A percentile compares a stretch with the other conserved stretches of the same genome.
Conservation (phyloP, 1,284 basidiomycete species). For the Ustilago crameri region DNA sequence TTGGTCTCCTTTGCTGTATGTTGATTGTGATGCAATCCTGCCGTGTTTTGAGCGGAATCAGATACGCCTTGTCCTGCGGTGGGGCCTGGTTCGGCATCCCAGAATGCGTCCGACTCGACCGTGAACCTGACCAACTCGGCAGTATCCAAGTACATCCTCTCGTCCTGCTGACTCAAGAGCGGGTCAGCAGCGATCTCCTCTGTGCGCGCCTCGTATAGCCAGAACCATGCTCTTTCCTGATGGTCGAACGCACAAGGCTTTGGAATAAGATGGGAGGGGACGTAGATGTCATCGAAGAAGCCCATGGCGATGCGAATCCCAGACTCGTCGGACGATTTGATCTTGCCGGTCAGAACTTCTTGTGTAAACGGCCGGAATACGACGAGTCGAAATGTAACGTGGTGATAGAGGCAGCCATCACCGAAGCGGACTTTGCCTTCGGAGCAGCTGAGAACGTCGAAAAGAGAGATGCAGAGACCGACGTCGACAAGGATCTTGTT, state of each 20-base stretch:
- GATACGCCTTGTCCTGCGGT: conserved; percentile 33
- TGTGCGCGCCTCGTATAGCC: conserved; percentile 67
- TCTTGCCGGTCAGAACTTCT: conserved; percentile 88
- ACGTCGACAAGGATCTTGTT: conserved; percentile 92
- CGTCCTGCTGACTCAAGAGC: conserved; percentile 68
- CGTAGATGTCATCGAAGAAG: conserved; percentile 94
- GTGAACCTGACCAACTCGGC: conserved; percentile 86
- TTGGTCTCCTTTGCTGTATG: conserved; percentile 33
- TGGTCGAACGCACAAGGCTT: conserved; percentile 78
- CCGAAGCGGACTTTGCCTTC: conserved; percentile 94
- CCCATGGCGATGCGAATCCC: conserved; percentile 78
- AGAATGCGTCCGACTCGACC: conserved; percentile 87
- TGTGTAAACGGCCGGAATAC: conserved; percentile 91
- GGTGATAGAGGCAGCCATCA: conserved; percentile 93
- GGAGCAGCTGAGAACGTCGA: conserved; percentile 84
- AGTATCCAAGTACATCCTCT: conserved; percentile 86
- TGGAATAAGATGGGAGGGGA: conserved; percentile 76
- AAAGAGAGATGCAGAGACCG: conserved; percentile 87
- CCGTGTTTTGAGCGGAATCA: conserved; percentile 16
- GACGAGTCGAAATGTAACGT: conserved; percentile 88
- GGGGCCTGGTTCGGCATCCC: conserved; percentile 89
- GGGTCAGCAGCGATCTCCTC: conserved; percentile 56
- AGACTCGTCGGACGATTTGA: conserved; percentile 78
- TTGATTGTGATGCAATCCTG: conserved; percentile 22
- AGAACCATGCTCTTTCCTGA: conserved; percentile 69